Base-by-base conservation (phyloP, 1,139 yeast species). In the Kodamaea fungicola region DNA sequence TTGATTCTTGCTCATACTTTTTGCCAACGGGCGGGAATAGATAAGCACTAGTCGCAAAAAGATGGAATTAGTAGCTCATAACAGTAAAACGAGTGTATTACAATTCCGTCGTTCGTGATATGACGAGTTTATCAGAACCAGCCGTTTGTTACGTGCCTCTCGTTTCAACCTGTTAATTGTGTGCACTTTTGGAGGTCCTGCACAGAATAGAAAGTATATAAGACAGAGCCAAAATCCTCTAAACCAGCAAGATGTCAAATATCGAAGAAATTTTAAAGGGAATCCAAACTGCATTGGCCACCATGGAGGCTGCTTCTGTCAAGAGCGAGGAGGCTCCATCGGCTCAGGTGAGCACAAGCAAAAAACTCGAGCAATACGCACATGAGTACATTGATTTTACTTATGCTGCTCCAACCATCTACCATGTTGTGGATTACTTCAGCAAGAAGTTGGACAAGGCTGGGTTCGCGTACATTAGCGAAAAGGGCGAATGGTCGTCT, bases 351-450 rank as follows among this genome's bases (percentile, higher is more conserved):
- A 23, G 12, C 33, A 12, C 25, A 19, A 8, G 28, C 28, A 26
- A 23, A 23, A 19, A 22, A 44, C 69, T 54, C 47, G 59, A 62
- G 28, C 47, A 54, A 21, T 71, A 68, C 47, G 65, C 83, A 19
- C 55, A 70, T 9, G 64, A 71, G 25, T 81, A 78, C 53, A 69
- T 80, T 33, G 71, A 75, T 35, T 81, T 80, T 60, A 78, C 84
- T 33, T 72, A 73, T 47, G 54, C 64, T 25, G 74, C 71, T 47
- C 88, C 88, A 31, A 80, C 87, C 12, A 76, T 78, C 21, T 79
- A 62, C 59, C 87, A 80, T 50, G 83, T 74, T 19, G 74, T 78
- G 8, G 49, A 64, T 12, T 61, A 65, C 49, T 72, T 78, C 45
- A 50, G 69, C 34, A 49, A 60, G 19, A 49, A 67, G 32, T 59